Percentiles rank a stretch among this genome's conserved stretches.
Conservation (phyloP, 2,329 filamentous ascomycete species). For the Harringtonia aguacate region DNA sequence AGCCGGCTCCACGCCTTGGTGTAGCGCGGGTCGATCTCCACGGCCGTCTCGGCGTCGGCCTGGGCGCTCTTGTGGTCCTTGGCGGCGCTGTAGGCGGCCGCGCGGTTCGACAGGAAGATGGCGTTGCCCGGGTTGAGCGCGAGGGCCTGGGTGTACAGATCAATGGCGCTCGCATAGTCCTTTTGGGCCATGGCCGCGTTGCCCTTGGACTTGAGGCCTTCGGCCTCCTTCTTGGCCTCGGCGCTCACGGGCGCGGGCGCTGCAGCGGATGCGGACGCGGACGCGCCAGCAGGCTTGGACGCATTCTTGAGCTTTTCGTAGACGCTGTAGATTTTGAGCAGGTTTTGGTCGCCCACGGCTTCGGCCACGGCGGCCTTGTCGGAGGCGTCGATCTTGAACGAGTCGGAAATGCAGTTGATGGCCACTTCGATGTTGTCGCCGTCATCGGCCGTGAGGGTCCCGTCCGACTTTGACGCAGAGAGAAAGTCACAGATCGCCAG, state of each 20-base stretch:
- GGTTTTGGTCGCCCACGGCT: constrained; percentile 76
- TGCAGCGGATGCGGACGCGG: constrained; percentile 20
- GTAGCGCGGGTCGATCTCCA: constrained; percentile 80
- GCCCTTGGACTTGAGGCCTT: constrained; percentile 78
- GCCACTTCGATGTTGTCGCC: constrained; percentile 91
- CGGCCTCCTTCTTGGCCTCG: constrained; percentile 67
- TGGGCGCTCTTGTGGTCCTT: constrained; percentile 76
- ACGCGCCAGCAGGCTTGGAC: constrained; percentile 24
- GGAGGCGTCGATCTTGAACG: constrained; percentile 86
- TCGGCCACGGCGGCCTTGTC: constrained; percentile 62
- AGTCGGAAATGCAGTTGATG: constrained; percentile 85
- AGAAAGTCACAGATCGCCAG: constrained; percentile 97
- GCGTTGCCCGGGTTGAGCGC: constrained; percentile 73
- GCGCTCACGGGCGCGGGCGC: constrained; percentile 27
- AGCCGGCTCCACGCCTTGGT: constrained; percentile 96
- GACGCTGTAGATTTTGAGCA: constrained; percentile 85
- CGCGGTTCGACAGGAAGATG: constrained; percentile 96
- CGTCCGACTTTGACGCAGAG: constrained; percentile 70
- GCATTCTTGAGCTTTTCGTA: constrained; percentile 84
- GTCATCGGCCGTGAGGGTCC: constrained; percentile 79
- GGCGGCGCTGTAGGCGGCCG: constrained; percentile 79
- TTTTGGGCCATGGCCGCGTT: constrained; percentile 94
- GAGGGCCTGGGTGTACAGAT: constrained; percentile 80
- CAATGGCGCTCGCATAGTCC: constrained; percentile 75
- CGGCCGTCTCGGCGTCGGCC: constrained; percentile 83